These are phyloP conservation scores for Chenopodium formosanum DNA, from an alignment of 148 eudicot species.

Conservation along the genomic window DNA sequence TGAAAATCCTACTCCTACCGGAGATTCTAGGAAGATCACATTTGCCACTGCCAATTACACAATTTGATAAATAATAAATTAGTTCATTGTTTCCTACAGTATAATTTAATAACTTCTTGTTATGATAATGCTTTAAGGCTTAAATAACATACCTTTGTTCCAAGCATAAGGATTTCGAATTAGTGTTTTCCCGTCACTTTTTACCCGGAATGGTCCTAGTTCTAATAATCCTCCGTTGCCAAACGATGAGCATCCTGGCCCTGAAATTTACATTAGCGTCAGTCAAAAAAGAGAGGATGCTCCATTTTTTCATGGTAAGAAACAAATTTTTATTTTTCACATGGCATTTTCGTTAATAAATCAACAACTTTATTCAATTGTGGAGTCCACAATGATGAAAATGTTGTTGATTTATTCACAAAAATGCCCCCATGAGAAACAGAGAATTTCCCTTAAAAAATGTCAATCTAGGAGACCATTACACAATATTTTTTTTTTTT, in stretches of 20 bases:
- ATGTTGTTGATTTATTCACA: too few species aligned
- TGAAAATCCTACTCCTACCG: constrained; percentile 64
- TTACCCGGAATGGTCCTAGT: constrained; percentile 49
- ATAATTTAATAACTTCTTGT: too few species aligned
- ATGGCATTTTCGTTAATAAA: too few species aligned
- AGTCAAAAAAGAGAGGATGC: too few species aligned
- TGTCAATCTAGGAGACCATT: not conserved
- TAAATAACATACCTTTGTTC: constrained; percentile 35
- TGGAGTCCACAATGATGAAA: too few species aligned
- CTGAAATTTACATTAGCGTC: constrained; percentile 18
- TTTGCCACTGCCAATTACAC: constrained; percentile 44
- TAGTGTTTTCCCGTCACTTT: constrained; percentile 39
- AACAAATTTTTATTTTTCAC: too few species aligned
- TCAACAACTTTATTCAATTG: too few species aligned
- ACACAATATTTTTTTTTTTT: too few species aligned
- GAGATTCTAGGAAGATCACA: constrained; percentile 59
- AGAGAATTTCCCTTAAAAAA: not conserved
- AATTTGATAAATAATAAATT: not conserved
- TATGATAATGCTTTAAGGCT: too few species aligned
- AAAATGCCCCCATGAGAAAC: too few species aligned
- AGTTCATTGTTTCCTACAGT: not conserved
- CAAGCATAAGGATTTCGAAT: constrained; percentile 35
- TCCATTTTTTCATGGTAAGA: too few species aligned
- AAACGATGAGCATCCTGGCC: constrained; percentile 54
- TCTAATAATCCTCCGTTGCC: constrained; percentile 45